These are phyloP conservation scores for Fistulinella cinereoalba DNA, from an alignment of 1,284 basidiomycete genomes.

Conservation along the genomic window DNA sequence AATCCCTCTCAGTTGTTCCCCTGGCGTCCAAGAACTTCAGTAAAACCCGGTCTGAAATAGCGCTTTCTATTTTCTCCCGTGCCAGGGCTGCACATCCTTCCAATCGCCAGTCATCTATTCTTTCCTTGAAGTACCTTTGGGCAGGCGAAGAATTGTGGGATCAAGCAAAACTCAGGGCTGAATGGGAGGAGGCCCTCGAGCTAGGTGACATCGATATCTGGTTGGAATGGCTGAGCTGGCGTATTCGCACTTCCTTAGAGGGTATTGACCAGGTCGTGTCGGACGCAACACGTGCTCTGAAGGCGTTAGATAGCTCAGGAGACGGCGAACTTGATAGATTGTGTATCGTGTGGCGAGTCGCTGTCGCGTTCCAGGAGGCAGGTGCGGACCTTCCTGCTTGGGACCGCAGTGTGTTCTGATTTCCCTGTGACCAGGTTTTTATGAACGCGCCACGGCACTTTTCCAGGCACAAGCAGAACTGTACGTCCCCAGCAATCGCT, in stretches of 20 bases:
- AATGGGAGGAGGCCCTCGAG: conserved; percentile 72
- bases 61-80: conserved; percentile 62
- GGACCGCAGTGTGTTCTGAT: conserved; percentile 11
- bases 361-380: conserved; percentile 68
- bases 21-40: conserved; percentile 60
- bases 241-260: conserved; percentile 44
- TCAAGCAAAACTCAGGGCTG: conserved; percentile 47
- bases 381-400: conserved; percentile 47
- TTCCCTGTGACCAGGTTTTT: conserved; percentile 42
- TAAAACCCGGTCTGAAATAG: conserved; percentile 65
- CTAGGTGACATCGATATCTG: conserved; percentile 52
- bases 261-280: conserved; percentile 53
- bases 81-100: conserved; percentile 56
- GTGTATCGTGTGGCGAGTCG: conserved; percentile 68
- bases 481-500: conserved; percentile 41
- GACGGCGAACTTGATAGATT: conserved; percentile 55
- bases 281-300: conserved; percentile 45
- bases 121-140: conserved; percentile 64
- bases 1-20: conserved; percentile 58
- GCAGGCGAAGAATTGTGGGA: conserved; percentile 73
- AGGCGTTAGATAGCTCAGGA: conserved; percentile 37
- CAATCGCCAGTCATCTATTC: conserved; percentile 46
- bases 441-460: conserved; percentile 66
- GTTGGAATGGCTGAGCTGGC: conserved; percentile 78
- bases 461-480: conserved; percentile 78